A percentile compares a stretch with the other conserved stretches of the same genome.
Evolutionary conservation across 371 early-diverging fungal species (phyloP).

Genomic region (Mucor sp.): DNA sequence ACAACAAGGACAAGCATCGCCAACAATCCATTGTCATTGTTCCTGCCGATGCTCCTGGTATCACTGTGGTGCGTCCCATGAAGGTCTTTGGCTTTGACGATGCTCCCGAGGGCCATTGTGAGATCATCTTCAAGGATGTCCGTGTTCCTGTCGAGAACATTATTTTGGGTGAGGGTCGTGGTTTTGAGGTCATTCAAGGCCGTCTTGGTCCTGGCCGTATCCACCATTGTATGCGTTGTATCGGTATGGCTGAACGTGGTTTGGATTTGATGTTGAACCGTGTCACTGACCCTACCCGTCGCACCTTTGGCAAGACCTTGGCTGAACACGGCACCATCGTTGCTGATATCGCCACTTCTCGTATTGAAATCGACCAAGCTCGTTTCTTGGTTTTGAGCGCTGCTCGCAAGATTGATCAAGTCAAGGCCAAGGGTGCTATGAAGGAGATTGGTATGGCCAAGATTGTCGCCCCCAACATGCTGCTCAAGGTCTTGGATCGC

Average conservation of each 20-base stretch:
- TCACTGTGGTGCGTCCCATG: slow-evolving; percentile 85
- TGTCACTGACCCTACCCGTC: slow-evolving; percentile 81
- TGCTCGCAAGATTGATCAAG: slow-evolving; percentile 87
- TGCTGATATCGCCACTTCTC: slow-evolving; percentile 79
- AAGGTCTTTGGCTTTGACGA: slow-evolving; percentile 95
- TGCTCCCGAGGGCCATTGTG: slow-evolving; percentile 94
- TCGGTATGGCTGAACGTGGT: slow-evolving; percentile 93
- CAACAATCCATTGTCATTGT: slow-evolving; percentile 93
- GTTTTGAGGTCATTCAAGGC: slow-evolving; percentile 97
- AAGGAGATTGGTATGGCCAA: slow-evolving; percentile 96
- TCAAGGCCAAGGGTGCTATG: slow-evolving; percentile 85
- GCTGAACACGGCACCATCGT: slow-evolving; percentile 82
- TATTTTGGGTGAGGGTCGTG: slow-evolving; percentile 93
- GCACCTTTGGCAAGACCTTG: slow-evolving; percentile 85
- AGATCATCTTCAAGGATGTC: slow-evolving; percentile 89
- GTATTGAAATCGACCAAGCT: slow-evolving; percentile 91
- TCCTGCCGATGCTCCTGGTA: slow-evolving; percentile 86
- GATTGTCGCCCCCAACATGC: slow-evolving; percentile 78
- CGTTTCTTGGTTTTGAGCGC: slow-evolving; percentile 89
- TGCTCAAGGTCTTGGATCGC: slow-evolving; percentile 74
- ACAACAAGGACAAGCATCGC: slow-evolving; percentile 69
- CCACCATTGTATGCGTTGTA: slow-evolving; percentile 88
- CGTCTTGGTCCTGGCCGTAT: slow-evolving; percentile 91
- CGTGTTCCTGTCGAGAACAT: slow-evolving; percentile 87
- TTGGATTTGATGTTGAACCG: slow-evolving; percentile 84